phyloP scores from a whole-genome alignment of 1,284 basidiomycete genomes.

The Moesziomyces antarcticus region DNA sequence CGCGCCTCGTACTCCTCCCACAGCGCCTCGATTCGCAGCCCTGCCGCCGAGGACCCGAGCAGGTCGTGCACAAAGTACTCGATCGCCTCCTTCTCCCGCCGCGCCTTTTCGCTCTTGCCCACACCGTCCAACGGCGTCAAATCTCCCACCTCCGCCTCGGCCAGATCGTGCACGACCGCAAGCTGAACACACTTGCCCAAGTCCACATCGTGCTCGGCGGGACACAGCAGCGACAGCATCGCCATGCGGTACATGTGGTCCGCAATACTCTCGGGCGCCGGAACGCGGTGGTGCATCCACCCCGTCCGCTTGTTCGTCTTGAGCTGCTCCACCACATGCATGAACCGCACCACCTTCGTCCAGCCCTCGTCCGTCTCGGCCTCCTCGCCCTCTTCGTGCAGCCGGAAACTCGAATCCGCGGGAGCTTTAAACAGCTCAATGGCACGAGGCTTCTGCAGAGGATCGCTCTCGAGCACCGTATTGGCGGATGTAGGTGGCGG shows the following conservation, averaged over 20 bases:
- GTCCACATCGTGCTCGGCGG: conserved; percentile 72
- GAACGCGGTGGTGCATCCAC: conserved; percentile 64
- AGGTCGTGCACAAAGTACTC: conserved; percentile 88
- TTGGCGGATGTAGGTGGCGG: conserved; percentile 54
- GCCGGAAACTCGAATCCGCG: conserved; percentile 32
- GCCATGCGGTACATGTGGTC: conserved; percentile 99
- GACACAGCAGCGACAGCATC: conserved; percentile 83
- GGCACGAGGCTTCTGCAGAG: conserved; percentile 39
- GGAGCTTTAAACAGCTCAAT: conserved; percentile 42
- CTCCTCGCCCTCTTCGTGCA: conserved; percentile 46
- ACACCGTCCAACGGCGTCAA: conserved; percentile 91
- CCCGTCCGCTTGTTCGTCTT: conserved; percentile 66
- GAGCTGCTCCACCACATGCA: conserved; percentile 62
- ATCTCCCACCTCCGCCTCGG: conserved; percentile 96
- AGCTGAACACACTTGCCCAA: conserved; percentile 84
- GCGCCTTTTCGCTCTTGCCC: conserved; percentile 80
- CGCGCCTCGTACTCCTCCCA: conserved; percentile 96
- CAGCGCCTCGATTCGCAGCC: conserved; percentile 79
- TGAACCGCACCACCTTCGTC: conserved; percentile 56
- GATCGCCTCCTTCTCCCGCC: conserved; percentile 89
- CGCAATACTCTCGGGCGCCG: conserved; percentile 75
- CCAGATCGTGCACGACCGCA: conserved; percentile 91
- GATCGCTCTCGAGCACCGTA: conserved; percentile 46
- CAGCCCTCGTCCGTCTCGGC: conserved; percentile 47
- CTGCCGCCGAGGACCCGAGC: conserved; percentile 82